Evolutionary conservation across 2,329 filamentous ascomycete genomes (phyloP), one percentile per base, ranked within the genome.

Genomic region (Ophiostoma quercus): DNA sequence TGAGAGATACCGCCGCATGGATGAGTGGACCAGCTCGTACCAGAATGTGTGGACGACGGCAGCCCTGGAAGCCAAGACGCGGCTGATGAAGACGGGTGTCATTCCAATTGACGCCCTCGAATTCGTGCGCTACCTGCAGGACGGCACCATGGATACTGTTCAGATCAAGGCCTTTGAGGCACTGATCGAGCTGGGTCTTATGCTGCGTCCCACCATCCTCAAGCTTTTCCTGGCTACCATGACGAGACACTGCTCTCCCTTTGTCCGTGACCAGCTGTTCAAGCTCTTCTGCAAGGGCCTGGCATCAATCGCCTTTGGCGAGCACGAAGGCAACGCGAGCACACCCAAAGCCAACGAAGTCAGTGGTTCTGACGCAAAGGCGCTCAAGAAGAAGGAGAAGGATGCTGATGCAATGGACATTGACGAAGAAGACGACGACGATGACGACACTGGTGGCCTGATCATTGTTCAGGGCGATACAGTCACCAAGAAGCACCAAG

Each of bases 11-110:
- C 83, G 88, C 66, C 83, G 88, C 29, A 88, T 88, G 79, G 88
- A 91, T 75, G 87, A 90, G 75, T 90, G 88, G 84, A 86, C 86
- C 19, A 82, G 85, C 71, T 90, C 88, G 2, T 89, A 88, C 75
- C 87, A 90, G 71, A 91, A 90, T 72, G 83, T 88, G 69, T 88
- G 87, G 82, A 89, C 88, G 22, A 82, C 84, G 72, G 85, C 88
- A 22, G 85, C 85, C 3, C 78, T 90, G 62, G 84, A 88, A 70
- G 88, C 88, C 70, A 86, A 88, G 75, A 82, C 84, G 75, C 81
- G 80, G 57, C 78, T 90, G 68, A 90, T 90, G 87, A 88, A 88
- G 78, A 85, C 85, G 3, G 83, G 84, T 19, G 83, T 89, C 19
- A 88, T 90, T 43, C 82, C 84, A 0, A 76, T 79, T 41, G 80